These are phyloP conservation scores for Trichocladium antarcticum DNA, from an alignment of 495 filamentous ascomycete species.

Conservation along the genomic window DNA sequence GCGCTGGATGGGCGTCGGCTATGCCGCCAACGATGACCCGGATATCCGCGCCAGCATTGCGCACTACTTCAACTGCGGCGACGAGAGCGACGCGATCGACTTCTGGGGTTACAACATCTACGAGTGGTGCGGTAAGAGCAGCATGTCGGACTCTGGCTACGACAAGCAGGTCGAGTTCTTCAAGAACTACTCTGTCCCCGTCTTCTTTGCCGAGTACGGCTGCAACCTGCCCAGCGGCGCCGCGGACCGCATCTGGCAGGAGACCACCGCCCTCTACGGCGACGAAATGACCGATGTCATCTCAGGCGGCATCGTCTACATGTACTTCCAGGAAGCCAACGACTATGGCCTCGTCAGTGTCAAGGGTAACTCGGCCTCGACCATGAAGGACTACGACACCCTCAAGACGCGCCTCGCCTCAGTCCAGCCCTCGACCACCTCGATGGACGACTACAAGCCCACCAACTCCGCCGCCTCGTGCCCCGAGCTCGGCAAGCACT, in stretches of 20 bases:
- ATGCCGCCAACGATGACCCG: constrained; percentile 84
- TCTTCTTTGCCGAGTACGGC: constrained; percentile 97
- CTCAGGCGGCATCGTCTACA: constrained; percentile 93
- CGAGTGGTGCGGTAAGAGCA: constrained; percentile 85
- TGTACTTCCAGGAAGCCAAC: constrained; percentile 90
- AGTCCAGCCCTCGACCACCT: constrained; percentile 53
- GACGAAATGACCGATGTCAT: constrained; percentile 70
- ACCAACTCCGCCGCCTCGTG: constrained; percentile 69
- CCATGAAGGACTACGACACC: constrained; percentile 60
- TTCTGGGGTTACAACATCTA: constrained; percentile 99
- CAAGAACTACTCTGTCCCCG: constrained; percentile 72
- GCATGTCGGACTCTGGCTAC: constrained; percentile 63
- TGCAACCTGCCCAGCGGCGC: constrained; percentile 59
- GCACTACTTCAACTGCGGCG: constrained; percentile 86
- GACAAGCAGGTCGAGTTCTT: constrained; percentile 72
- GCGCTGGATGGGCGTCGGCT: constrained; percentile 77
- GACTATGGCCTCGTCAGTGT: constrained; percentile 73
- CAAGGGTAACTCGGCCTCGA: constrained; percentile 44
- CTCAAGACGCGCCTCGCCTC: constrained; percentile 60
- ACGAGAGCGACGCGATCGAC: constrained; percentile 56
- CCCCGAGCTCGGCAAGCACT: constrained; percentile 51
- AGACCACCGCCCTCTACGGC: constrained; percentile 75
- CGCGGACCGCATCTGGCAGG: constrained; percentile 66
- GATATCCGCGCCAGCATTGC: constrained; percentile 68
- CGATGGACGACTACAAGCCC: constrained; percentile 58